Evolutionary conservation across 2,329 filamentous ascomycete genomes (phyloP), one percentile per base, ranked within the genome.

Genomic region (Tolypocladium ovalisporum): DNA sequence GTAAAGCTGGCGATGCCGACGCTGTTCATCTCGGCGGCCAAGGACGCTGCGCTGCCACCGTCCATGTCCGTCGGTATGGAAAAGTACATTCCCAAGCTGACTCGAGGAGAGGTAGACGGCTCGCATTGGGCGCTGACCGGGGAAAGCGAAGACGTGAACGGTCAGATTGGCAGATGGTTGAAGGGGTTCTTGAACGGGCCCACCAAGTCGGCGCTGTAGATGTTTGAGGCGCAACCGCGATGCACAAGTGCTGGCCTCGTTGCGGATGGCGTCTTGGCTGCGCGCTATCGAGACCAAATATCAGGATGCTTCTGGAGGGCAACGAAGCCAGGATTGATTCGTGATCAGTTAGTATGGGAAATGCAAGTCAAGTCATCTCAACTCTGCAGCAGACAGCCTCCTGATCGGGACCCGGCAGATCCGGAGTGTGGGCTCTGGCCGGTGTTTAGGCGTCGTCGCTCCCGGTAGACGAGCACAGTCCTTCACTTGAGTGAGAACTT

Each of bases 51-150:
- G 1, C 75, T 97, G 63, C 87, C 86, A 57, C 85, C 89, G 0
- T 75, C 78, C 42, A 82, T 97, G 81, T 81, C 87, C 1, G 73
- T 71, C 29, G 81, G 82, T 0, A 96, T 96, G 90, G 85, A 85
- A 24, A 75, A 78, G 62, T 74, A 76, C 61, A 83, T 93, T 59
- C 80, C 82, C 2, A 79, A 83, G 52, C 71, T 95, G 66, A 87
- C 82, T 9, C 77, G 79, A 59, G 79, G 74, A 10, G 82, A 88
- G 68, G 86, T 96, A 9, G 56, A 85, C 39, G 80, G 87, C 0
- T 76, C 79, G 22, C 94, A 97, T 72, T 97, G 93, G 93, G 89
- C 87, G 52, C 73, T 96, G 68, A 86, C 84, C 76, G 83, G 96
- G 76, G 82, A 81, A 61, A 79, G 87, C 0, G 81, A 78, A 27